Base-by-base conservation (phyloP, 2,329 filamentous ascomycete genomes). In the Aureobasidium vineae region DNA sequence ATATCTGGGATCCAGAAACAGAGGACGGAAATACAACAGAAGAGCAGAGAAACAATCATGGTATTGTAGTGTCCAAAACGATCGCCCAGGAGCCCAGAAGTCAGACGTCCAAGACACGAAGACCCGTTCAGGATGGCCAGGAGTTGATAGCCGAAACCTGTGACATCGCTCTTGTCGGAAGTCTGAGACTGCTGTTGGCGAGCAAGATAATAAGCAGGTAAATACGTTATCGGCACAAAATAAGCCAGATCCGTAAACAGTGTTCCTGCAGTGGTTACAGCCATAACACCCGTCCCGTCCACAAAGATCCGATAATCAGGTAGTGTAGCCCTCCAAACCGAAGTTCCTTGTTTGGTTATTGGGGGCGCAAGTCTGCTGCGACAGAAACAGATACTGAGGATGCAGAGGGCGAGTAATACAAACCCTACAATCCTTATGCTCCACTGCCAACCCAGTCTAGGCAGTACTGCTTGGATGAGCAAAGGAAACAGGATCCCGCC, bases 41-140 rank as follows among this genome's bases (percentile, higher is more conserved):
- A 73, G 3, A 84, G 76, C 11, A 90, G 82, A 0, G 89, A 87
- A n/a, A 87, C 78, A 68, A 96, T 86, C 79, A 93, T 91, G 36
- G 87, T 86, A 74, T 97, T 97, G 81, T 91, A 97, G 0, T 91
- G 85, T 0, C 94, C 94, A 21, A 94, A 80, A 50, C 84, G 84
- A 75, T 97, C 94, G 2, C 91, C 88, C 69, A 90, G 85, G 75
- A 89, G 89, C 0, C 93, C 93, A 0, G 92, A 91, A 1, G 93
- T 79, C 73, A 86, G 88, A 43, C 94, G 87, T 3, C 94, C 94
- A 16, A 96, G 78, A 66, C 91, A 88, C 0, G 88, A 92, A 10
- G 88, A 90, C 0, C 87, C 90, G 75, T 96, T 97, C 74, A 97
- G 83, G 70, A 97, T 88, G 13, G 92, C 88, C 33, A 96, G 80